Base-by-base conservation (phyloP, 805 yeast genomes). In the Pachysolen tannophilus region DNA sequence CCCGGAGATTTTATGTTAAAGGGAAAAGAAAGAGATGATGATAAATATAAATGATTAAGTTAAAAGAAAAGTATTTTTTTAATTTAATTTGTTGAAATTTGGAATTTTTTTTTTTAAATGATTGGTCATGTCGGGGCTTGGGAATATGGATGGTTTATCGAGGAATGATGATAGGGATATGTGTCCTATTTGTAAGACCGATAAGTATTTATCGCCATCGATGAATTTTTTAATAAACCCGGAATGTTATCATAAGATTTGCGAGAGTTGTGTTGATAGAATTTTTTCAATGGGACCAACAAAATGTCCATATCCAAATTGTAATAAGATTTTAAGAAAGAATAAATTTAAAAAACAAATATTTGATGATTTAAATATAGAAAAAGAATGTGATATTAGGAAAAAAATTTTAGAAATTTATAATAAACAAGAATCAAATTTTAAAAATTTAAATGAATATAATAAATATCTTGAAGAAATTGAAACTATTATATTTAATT, bases 171-270 rank as follows among this genome's bases (percentile, higher is more conserved):
- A 14, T 7, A 67, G 68, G 65, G 95, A 85, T 56, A 82, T 88
- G 77, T 92, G 99, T 66, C 97, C 97, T 20, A 86, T 92, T 50
- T 92, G 99, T 68, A 86, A 90, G 60, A 86, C 97, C 31, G 95
- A 90, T 59, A 66, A 88, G 55, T 92, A 92, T 56, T 67, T 92
- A 42, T 85, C 95, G 30, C 97, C 97, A 18, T 86, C 88, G 47
- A 82, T 92, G 80, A 77, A 72, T 45, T 90, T 92, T 53, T 72
- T 90, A 37, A 87, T 92, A 44, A 92, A 92, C 49, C 95, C 97
- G 0, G 98, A 92, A 56, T 92, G 99, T 60, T 92, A 92, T 54
- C 99, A 92, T 55, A 90, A 86, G 65, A 90, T 92, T 57, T 92
- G 99, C 61, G 97, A 82, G 47, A 78, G 94, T 2, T 92, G 98